These are phyloP conservation scores for Rhizopogon roseolus DNA, from an alignment of 768 basidiomycete species.

Conservation along the genomic window DNA sequence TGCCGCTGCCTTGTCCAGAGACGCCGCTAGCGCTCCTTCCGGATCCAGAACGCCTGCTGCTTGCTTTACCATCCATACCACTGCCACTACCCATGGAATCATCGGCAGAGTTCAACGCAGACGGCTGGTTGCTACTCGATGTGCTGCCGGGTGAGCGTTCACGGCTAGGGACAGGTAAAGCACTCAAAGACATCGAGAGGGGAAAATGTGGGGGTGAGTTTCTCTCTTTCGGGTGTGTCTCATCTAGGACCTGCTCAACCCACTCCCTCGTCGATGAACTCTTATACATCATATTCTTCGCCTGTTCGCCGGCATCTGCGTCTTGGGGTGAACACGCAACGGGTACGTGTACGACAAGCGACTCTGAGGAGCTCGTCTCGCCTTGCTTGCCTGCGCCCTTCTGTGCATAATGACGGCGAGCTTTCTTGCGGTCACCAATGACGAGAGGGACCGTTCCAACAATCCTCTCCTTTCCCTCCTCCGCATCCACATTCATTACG, in stretches of 20 bases:
- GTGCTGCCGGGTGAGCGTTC: conserved; percentile 17
- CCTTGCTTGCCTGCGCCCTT: conserved; percentile 3
- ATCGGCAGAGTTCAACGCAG: conserved; percentile 18
- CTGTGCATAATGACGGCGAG: conserved; percentile 6
- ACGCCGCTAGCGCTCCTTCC: conserved; percentile 7
- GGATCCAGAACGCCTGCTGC: conserved; percentile 1
- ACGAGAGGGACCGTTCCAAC: conserved; percentile 21
- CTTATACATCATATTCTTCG: conserved; percentile 10
- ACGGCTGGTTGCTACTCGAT: conserved; percentile 23
- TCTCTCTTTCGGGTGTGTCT: conserved; percentile 16
- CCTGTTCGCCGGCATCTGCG: not conserved
- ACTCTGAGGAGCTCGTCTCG: conserved; percentile 13
- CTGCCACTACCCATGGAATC: conserved; percentile 14
- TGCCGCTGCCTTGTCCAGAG: conserved; percentile 7
- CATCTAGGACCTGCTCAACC: conserved; percentile 39
- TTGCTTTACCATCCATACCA: conserved; percentile 3
- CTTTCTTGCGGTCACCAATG: conserved; percentile 22
- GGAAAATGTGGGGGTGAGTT: conserved; percentile 1
- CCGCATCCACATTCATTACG: conserved; percentile 23
- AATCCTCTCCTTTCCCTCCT: conserved; percentile 1
- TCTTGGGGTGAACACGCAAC: conserved; percentile 2
- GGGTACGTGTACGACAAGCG: conserved; percentile 27
- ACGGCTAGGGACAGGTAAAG: conserved; percentile 9
- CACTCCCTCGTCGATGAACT: conserved; percentile 36
- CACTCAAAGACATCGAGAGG: conserved; percentile 4